Conservation (phyloP, 306 rosid species). For the Potentilla sterilis region DNA sequence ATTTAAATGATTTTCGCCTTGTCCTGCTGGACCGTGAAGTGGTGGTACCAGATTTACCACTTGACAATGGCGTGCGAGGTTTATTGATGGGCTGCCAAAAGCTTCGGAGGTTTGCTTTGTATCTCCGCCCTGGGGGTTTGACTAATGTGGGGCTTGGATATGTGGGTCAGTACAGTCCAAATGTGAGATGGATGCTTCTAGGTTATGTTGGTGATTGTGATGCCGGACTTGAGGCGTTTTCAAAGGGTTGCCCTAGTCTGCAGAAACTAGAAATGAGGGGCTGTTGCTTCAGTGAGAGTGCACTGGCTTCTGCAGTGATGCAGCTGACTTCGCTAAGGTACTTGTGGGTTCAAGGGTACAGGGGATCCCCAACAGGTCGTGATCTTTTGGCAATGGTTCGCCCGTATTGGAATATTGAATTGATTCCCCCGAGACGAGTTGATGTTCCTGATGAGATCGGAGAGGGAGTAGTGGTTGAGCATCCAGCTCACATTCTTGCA, state of each 20-base stretch:
- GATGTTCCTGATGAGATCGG: slow-evolving; percentile 13
- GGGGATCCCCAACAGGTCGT: slow-evolving; percentile 51
- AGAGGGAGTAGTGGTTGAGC: slow-evolving; percentile 37
- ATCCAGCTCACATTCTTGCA: slow-evolving; percentile 91
- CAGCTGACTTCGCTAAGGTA: slow-evolving; percentile 68
- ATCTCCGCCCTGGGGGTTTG: slow-evolving; percentile 81
- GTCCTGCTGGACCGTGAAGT: slow-evolving; percentile 82
- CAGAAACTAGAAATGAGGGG: slow-evolving; percentile 94
- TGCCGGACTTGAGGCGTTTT: slow-evolving; percentile 70
- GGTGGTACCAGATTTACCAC: slow-evolving; percentile 77
- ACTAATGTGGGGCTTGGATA: slow-evolving; percentile 75
- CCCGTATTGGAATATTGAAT: slow-evolving; percentile 86
- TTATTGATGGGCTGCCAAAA: slow-evolving; percentile 74
- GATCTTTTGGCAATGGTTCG: slow-evolving; percentile 84
- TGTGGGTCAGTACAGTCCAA: slow-evolving; percentile 75
- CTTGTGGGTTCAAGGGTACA: slow-evolving; percentile 93
- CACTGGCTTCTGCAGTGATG: slow-evolving; percentile 69
- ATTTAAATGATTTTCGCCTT: slow-evolving; percentile 85
- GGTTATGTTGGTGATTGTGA: slow-evolving; percentile 89
- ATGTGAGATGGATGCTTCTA: slow-evolving; percentile 97
- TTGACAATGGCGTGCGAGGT: slow-evolving; percentile 88
- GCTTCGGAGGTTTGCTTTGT: slow-evolving; percentile 85
- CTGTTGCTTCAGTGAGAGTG: slow-evolving; percentile 84
- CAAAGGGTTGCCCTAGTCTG: slow-evolving; percentile 87
- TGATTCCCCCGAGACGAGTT: slow-evolving; percentile 66